Evolutionary conservation across 2,329 filamentous ascomycete species (phyloP), one percentile per base, ranked within the genome.

Genomic region (Fusarium temperatum): DNA sequence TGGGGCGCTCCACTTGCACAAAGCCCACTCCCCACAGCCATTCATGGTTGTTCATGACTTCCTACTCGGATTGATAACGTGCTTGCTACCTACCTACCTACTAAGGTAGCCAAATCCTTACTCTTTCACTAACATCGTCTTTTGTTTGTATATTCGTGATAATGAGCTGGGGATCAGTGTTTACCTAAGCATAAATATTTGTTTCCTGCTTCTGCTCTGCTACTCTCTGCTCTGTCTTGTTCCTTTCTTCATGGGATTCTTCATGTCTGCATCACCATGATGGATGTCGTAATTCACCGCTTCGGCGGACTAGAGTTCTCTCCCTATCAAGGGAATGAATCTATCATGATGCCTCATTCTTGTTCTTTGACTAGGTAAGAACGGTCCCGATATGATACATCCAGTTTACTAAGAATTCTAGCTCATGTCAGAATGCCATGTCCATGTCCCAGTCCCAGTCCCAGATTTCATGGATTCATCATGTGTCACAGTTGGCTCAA

Each of bases 401-500:
- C 30, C 7, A 45, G 13, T 51, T 47, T 47, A 35, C 56, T 73
- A 58, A 68, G 53, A 28, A 55, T 38, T 42, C 39, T 35, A 77
- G 75, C 44, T 30, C 61, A 30, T 63, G 45, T 57, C 69, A 72
- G 44, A 71, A 58, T 63, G 51, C 73, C 48, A 57, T 60, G 57
- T 57, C 67, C 22, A 61, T 76, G 35, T 59, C 75, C 48, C 70
- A 75, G 35, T 59, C 75, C 48, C 70, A 75, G 35, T 61, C 75
- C 48, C 70, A 75, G 35, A 57, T 80, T 17, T 66, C 80, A 76
- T 87, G 86, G 85, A 81, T 86, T 61, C 76, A 79, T 63, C 47
- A 80, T 28, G 74, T 83, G 42, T 82, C 84, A 36, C 75, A 77
- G 8, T 77, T 85, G 70, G 83, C 85, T 56, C 81, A 80, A 70